Base-by-base conservation (phyloP, 2,329 filamentous ascomycete genomes). In the Sporothrix brunneoviolacea region DNA sequence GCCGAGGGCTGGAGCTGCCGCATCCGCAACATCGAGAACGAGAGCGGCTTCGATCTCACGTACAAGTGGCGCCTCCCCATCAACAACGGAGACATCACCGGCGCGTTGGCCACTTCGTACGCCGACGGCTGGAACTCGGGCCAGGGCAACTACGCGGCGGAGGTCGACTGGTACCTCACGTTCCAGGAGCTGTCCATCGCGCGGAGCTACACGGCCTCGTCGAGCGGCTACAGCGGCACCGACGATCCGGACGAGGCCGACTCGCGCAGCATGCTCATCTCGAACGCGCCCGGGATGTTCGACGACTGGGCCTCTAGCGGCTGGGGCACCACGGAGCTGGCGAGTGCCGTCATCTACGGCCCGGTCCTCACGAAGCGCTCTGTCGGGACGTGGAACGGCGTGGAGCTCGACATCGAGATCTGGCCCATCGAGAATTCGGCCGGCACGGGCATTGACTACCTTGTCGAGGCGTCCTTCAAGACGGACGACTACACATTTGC, bases 41-140 rank as follows among this genome's bases (percentile, higher is more conserved):
- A 64, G 33, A 48, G 51, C 36, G 58, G 60, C 16, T 64, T 67
- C 41, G 66, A 68, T 56, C 55, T 68, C n/a, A 69, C 65, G 4
- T 69, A 67, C 58, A 69, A 69, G 58, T 67, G 65, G 57, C 62
- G 67, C 15, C 66, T 67, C 55, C 24, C 57, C 18, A 60, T 67
- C 45, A 50, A 38, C 18, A 55, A 55, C 33, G 59, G 56, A 33
- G 55, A 65, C 28, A 62, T 66, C 52, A 55, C 63, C 35, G 59
- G 55, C 33, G 59, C 63, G 24, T 59, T 67, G 21, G 61, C 53
- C 21, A 57, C 52, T 15, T 66, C 66, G 38, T 60, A 61, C 28
- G 51, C 54, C 2, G 63, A 68, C 22, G 66, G 64, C 32, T 68
- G 67, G 53, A 62, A 66, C 46, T 57, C 59, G 16, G 47, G 47